Percentiles rank a stretch among this genome's conserved stretches.
phyloP scores from a whole-genome alignment of 2,329 filamentous ascomycete genomes.

The Amauroascus verrucosus region DNA sequence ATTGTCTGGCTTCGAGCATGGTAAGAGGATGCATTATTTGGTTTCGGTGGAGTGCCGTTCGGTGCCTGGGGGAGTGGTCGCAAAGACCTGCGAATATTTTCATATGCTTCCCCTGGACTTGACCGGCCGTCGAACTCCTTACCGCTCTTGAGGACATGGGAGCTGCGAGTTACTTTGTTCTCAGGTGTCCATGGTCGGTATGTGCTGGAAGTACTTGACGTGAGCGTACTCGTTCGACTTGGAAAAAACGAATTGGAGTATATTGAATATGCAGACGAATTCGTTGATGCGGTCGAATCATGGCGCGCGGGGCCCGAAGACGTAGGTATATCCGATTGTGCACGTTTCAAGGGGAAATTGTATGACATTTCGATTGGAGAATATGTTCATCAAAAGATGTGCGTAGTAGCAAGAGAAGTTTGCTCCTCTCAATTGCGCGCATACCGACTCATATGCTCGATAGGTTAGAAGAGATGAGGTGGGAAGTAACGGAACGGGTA shows the following conservation, averaged over 20 bases:
- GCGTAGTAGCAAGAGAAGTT: conserved; percentile 21
- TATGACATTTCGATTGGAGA: conserved; percentile 32
- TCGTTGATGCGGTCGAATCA: conserved; percentile 46
- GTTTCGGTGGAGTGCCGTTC: conserved; percentile 35
- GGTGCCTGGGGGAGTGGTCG: conserved; percentile 62
- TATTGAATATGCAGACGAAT: conserved; percentile 44
- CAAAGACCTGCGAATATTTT: conserved; percentile 63
- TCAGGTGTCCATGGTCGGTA: conserved; percentile 12
- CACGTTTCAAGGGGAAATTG: conserved; percentile 29
- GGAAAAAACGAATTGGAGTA: conserved; percentile 41
- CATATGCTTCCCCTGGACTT: conserved; percentile 56
- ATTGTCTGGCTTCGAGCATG: conserved; percentile 53
- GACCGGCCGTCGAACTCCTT: conserved; percentile 41
- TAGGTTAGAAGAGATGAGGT: background rate
- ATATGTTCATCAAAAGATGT: conserved; percentile 24
- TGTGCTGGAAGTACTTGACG: conserved; percentile 53
- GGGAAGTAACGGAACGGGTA: background rate
- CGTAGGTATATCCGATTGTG: conserved; percentile 31
- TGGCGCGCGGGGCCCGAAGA: conserved; percentile 42
- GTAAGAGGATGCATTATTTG: conserved; percentile 27
- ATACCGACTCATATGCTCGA: conserved; percentile 27
- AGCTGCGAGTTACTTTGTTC: conserved; percentile 1
- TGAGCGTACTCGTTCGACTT: conserved; percentile 58
- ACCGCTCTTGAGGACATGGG: background rate
- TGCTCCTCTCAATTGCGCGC: conserved; percentile 28